Evolutionary conservation across 805 yeast species (phyloP).

Genomic region (Sugiyamaella boreocaroliniensis): DNA sequence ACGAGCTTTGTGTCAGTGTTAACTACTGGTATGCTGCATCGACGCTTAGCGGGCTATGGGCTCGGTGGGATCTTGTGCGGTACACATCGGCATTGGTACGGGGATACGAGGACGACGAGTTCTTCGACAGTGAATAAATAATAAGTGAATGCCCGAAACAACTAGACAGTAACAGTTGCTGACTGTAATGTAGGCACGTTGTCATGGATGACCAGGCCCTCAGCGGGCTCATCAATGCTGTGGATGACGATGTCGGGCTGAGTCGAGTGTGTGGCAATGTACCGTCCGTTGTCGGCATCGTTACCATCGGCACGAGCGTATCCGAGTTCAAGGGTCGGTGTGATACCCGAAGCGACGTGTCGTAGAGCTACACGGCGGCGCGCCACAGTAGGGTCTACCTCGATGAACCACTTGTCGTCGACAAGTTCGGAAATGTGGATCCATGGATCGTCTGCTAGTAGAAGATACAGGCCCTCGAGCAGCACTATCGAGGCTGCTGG

Average conservation of each 20-base stretch:
- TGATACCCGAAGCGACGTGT: slow-evolving; percentile 43
- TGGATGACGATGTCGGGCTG: slow-evolving; percentile 23
- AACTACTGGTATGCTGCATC: slow-evolving; percentile 32
- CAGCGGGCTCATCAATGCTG: slow-evolving; percentile 12
- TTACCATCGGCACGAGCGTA: slow-evolving; percentile 35
- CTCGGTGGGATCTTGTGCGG: slow-evolving; percentile 29
- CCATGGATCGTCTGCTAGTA: slow-evolving; percentile 59
- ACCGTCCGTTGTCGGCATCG: slow-evolving; percentile 60
- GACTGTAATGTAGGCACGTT: too few species aligned
- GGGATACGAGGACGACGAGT: slow-evolving; percentile 22
- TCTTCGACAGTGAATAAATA: slow-evolving; percentile 11
- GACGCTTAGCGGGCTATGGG: slow-evolving; percentile 24
- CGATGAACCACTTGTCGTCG: slow-evolving; percentile 40
- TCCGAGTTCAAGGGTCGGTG: slow-evolving; percentile 29
- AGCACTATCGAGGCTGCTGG: slow-evolving; percentile 47
- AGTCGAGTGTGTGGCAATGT: slow-evolving; percentile 26
- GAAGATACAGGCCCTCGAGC: slow-evolving; percentile 71
- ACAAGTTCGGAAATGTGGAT: slow-evolving; percentile 36
- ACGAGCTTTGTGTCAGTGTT: slow-evolving; percentile 22
- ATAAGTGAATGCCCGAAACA: not conserved
- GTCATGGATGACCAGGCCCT: not conserved
- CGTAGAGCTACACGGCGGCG: slow-evolving; percentile 56
- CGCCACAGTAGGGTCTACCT: slow-evolving; percentile 40
- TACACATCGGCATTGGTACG: slow-evolving; percentile 16
- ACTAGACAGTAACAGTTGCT: too few species aligned